Conservation (phyloP, 768 basidiomycete species). For the Podaxis mareebaensis region DNA sequence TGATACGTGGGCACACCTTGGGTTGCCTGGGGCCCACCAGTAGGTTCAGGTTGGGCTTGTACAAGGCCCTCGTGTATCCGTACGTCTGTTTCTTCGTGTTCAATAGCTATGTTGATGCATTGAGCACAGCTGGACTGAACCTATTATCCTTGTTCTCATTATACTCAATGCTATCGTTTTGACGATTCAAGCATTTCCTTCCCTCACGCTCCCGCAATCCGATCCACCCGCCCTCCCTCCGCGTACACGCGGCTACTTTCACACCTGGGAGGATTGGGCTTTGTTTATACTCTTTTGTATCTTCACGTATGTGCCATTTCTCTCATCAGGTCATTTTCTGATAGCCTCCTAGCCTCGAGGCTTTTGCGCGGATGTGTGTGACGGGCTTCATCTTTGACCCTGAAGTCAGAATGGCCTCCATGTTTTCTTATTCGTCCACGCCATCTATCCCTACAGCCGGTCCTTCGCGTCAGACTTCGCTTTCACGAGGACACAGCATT, state of each 20-base stretch:
- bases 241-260: constrained; percentile 71
- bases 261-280: constrained; percentile 84
- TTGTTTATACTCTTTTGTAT: constrained; percentile 82
- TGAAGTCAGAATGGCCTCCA: constrained; percentile 54
- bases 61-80: constrained; percentile 69
- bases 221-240: constrained; percentile 41
- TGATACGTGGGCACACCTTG: constrained; percentile 77
- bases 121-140: constrained; percentile 77
- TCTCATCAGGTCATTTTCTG: constrained; percentile 12
- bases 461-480: constrained; percentile 35
- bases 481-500: constrained; percentile 46
- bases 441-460: constrained; percentile 28
- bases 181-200: constrained; percentile 73
- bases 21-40: constrained; percentile 74
- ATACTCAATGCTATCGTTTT: constrained; percentile 81
- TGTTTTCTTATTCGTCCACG: constrained; percentile 44
- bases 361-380: constrained; percentile 84
- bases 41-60: constrained; percentile 61
- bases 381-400: constrained; percentile 90
- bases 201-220: constrained; percentile 53
- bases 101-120: constrained; percentile 1
- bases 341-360: constrained; percentile 65
- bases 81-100: constrained; percentile 41
- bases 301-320: constrained; percentile 70
- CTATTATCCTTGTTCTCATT: constrained; percentile 79